Base-by-base conservation (phyloP, 2,329 filamentous ascomycete genomes). In the Nigrospora sphaerica region DNA sequence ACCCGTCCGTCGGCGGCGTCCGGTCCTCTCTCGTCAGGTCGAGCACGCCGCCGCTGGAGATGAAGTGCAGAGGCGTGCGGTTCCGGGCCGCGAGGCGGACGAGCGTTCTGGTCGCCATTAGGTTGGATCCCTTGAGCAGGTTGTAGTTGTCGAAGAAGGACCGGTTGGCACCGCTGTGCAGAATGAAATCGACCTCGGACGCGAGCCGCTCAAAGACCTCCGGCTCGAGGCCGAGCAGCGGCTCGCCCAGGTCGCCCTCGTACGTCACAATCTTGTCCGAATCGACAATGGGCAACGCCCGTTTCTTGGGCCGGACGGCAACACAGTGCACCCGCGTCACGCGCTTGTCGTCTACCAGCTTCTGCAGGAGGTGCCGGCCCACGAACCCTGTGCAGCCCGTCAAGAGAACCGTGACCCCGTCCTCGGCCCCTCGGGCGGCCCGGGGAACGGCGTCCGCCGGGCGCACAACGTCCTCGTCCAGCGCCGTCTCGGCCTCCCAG, bases 161-260 rank as follows among this genome's bases (percentile, higher is more conserved):
- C 12, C 55, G 55, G 39, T 66, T 61, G 10, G 68, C 69, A 7
- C 68, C 71, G 32, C 61, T 63, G 54, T 75, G 80, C 23, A 86
- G 72, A 42, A 84, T 72, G 4, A 72, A 54, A 51, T 74, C 64
- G 1, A 59, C 64, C 4, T 53, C 39, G 4, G 40, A 23, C n/a
- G 57, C 56, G 2, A 77, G 52, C 1, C 23, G 23, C 3, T 42
- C 14, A 14, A 61, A 55, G 7, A 61, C 58, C 1, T 50, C 42
- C 18, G 63, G 47, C 1, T 53, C 53, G 3, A 78, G 61, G 0
- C 73, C 72, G 3, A 77, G 61, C 4, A 35, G 50, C 0, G 62
- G 58, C 2, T 41, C 38, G 0, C 49, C 48, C 1, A 75, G 61
- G 49, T 71, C 62, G 10, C 73, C 73, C 0, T 44, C 17, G 49